Percentiles rank a stretch among this genome's conserved stretches.
Conservation (phyloP, 2,329 filamentous ascomycete species). For the Nannizziopsis arthrosporioides region DNA sequence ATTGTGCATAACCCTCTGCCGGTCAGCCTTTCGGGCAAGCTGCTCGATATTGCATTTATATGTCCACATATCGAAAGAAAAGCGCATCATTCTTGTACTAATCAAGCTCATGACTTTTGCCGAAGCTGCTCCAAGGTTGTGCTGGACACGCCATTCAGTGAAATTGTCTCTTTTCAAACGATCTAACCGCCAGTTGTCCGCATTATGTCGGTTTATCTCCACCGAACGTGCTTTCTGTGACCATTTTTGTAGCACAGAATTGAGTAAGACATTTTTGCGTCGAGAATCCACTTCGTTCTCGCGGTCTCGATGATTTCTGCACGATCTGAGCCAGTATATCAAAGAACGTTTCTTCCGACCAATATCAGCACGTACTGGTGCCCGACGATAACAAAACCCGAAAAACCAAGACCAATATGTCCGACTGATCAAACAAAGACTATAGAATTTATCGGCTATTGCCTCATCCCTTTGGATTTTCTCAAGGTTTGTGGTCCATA, state of each 20-base stretch:
- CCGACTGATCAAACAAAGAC: slow-evolving; percentile 23
- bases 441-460: slow-evolving; percentile 23
- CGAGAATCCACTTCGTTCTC: slow-evolving; percentile 28
- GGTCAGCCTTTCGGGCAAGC: slow-evolving; percentile 42
- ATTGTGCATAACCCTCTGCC: slow-evolving; percentile 43
- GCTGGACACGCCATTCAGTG: slow-evolving; percentile 34
- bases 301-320: slow-evolving; percentile 31
- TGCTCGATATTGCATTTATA: slow-evolving; percentile 34
- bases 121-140: slow-evolving; percentile 33
- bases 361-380: slow-evolving; percentile 34
- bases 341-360: slow-evolving; percentile 33
- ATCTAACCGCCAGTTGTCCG: slow-evolving; percentile 23
- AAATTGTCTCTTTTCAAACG: slow-evolving; percentile 29
- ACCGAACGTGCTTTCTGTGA: slow-evolving; percentile 24
- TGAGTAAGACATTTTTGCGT: slow-evolving; percentile 22
- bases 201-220: slow-evolving; percentile 21
- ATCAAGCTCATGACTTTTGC: slow-evolving; percentile 35
- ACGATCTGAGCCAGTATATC: slow-evolving; percentile 31
- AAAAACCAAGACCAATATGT: slow-evolving; percentile 37
- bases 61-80: slow-evolving; percentile 41
- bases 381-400: slow-evolving; percentile 33
- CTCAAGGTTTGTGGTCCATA: slow-evolving; percentile 40
- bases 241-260: slow-evolving; percentile 26
- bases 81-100: slow-evolving; percentile 36
- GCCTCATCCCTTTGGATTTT: slow-evolving; percentile 27